phyloP scores from a whole-genome alignment of 768 basidiomycete species.

The Kwoniella europaea region DNA sequence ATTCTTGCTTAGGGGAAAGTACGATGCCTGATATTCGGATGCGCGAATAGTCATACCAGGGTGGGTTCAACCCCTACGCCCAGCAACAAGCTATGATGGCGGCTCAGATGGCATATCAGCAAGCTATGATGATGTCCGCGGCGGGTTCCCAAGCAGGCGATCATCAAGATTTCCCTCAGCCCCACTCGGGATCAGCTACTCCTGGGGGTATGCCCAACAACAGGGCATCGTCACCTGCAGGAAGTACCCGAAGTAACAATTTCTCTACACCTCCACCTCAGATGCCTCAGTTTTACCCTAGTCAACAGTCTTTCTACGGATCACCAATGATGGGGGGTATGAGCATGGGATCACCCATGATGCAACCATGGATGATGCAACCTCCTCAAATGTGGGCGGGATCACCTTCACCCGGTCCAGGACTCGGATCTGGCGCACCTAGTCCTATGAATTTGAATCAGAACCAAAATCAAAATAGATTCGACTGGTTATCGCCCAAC shows the following conservation, averaged over 20 bases:
- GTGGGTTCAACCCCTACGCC: constrained; percentile 52
- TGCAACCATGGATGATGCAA: constrained; percentile 23
- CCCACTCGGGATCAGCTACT: neutral
- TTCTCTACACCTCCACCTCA: constrained; percentile 15
- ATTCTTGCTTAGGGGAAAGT: neutral
- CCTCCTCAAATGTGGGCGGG: constrained; percentile 24
- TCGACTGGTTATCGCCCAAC: constrained; percentile 16
- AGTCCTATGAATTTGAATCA: neutral
- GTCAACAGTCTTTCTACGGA: constrained; percentile 6
- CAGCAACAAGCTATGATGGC: constrained; percentile 60
- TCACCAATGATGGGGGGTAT: constrained; percentile 22
- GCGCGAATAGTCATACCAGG: constrained; percentile 30
- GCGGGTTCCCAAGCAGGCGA: constrained; percentile 39
- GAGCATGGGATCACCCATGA: constrained; percentile 13
- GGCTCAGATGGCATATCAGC: constrained; percentile 60
- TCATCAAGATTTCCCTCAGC: constrained; percentile 11
- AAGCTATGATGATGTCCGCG: constrained; percentile 53
- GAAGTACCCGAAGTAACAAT: constrained; percentile 20
- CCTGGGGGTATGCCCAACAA: constrained; percentile 1
- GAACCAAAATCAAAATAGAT: constrained; percentile 11
- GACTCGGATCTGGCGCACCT: constrained; percentile 5
- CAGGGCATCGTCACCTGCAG: constrained; percentile 14
- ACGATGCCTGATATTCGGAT: neutral
- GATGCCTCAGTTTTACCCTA: constrained; percentile 15
- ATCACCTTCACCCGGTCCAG: constrained; percentile 8